Percentiles rank a stretch among this genome's conserved stretches.
Evolutionary conservation across 108 stramenopile genomes (phyloP).

Genomic region (Phaeodactylum tricornutum): DNA sequence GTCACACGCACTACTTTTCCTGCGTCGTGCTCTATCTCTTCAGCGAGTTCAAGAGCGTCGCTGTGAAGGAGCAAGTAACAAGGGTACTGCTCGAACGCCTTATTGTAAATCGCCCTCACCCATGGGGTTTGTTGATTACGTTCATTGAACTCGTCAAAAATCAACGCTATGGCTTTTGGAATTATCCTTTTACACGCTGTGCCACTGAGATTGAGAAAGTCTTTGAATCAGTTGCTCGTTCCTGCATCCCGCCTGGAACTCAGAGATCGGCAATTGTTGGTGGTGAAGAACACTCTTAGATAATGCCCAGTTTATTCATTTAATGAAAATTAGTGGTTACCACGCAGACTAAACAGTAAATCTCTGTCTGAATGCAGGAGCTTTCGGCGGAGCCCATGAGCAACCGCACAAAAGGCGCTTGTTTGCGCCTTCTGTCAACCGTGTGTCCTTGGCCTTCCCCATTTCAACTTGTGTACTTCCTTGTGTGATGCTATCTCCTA

Average conservation of each 20-base stretch:
- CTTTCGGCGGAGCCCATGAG: too few relatives aligned
- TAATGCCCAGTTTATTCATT: too few relatives aligned
- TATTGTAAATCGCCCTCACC: slow-evolving; percentile 98
- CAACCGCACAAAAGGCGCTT: too few relatives aligned
- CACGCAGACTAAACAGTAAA: too few relatives aligned
- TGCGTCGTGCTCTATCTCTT: slow-evolving; percentile 96
- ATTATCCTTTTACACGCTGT: slow-evolving; percentile 94
- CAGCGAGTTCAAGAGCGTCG: slow-evolving; percentile 86
- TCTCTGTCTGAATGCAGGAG: too few relatives aligned
- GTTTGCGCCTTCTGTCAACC: too few relatives aligned
- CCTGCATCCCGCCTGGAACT: slow-evolving; percentile 66
- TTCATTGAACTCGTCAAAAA: slow-evolving; percentile 99
- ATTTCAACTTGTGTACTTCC: too few relatives aligned
- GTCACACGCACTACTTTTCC: slow-evolving; percentile 98
- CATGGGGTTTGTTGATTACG: slow-evolving; percentile 89
- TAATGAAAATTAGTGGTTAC: too few relatives aligned
- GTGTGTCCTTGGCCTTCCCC: too few relatives aligned
- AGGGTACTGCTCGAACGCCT: slow-evolving; percentile 96
- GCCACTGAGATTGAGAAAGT: slow-evolving; percentile 97
- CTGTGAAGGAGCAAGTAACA: slow-evolving; percentile 97
- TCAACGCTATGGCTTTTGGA: slow-evolving; percentile 97
- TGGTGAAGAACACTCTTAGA: slow-evolving; percentile 17
- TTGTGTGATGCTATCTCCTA: too few relatives aligned
- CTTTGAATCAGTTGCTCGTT: slow-evolving; percentile 91
- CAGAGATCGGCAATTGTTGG: slow-evolving; percentile 13